Conservation (phyloP, 176 grass and related monocot genomes). For the Lolium perenne region DNA sequence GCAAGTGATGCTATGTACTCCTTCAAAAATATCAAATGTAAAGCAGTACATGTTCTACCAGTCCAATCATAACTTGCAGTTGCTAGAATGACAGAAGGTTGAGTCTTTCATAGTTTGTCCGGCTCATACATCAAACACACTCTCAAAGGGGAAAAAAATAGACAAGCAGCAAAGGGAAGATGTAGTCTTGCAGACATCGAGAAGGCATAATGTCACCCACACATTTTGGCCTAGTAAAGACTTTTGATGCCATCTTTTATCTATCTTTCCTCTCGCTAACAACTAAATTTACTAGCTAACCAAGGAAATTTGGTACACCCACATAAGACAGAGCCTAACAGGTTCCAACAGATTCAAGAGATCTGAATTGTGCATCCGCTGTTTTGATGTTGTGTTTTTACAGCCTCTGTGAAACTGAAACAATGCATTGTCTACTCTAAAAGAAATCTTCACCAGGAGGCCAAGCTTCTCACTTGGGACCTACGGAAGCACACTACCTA, state of each 20-base stretch:
- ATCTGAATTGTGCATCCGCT: background rate
- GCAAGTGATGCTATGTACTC: slow-evolving; percentile 14
- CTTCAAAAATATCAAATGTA: background rate
- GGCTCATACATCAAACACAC: slow-evolving; percentile 10
- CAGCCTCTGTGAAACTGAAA: background rate
- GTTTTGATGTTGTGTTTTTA: background rate
- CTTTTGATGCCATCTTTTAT: too few relatives aligned
- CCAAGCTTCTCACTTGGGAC: background rate
- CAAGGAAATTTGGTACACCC: background rate
- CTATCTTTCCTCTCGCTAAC: too few relatives aligned
- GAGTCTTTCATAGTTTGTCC: slow-evolving; percentile 52
- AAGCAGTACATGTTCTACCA: background rate
- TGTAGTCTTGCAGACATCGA: background rate
- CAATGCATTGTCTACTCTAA: background rate
- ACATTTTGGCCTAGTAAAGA: background rate
- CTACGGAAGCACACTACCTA: background rate
- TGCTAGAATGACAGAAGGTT: slow-evolving; percentile 87
- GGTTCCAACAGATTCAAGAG: background rate
- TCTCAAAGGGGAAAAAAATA: background rate
- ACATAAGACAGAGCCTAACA: background rate
- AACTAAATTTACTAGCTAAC: background rate
- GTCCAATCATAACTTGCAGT: slow-evolving; percentile 83
- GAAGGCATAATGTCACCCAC: background rate
- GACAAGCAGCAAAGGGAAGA: background rate
- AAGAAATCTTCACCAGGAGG: background rate